Evolutionary conservation across 2,329 filamentous ascomycete genomes (phyloP), one percentile per base, ranked within the genome.

Genomic region (Exserohilum turcica): DNA sequence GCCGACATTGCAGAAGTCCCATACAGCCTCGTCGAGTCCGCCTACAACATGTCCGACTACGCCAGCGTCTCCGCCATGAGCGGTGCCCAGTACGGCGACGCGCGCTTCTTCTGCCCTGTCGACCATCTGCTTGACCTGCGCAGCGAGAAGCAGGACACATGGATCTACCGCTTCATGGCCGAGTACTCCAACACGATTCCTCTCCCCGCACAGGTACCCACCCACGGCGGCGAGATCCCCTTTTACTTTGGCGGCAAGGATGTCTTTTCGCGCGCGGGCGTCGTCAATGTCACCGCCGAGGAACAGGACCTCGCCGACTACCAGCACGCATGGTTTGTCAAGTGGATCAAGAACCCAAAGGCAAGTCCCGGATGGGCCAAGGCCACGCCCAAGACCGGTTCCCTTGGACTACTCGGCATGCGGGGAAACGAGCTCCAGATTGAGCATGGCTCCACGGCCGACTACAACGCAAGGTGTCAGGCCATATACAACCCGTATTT

Each of bases 221-320:
- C 74, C 2, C 74, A 77, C 39, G 74, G 74, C 18, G 73, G 71
- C 8, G 74, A 79, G 53, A 75, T 79, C 0, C 74, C 77, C n/a
- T 79, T 78, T 64, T 79, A 79, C 65, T 70, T 78, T 32, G 77
- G 77, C 13, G 77, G 77, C 6, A 78, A 79, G 28, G 76, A 78
- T 54, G 77, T 73, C 54, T 79, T 79, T 48, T 59, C 64, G 9
- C 54, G 60, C 0, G 60, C 64, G 10, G 54, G 60, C 0, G 43
- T 61, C 12, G 59, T 74, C 0, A 62, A 58, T 6, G 75, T 78
- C 10, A 79, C 76, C 2, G 58, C 61, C 0, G 74, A 64, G 0
- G 64, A 78, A 45, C 77, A 79, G 47, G 73, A 69, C 1, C 63
- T 79, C 10, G 77, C 77, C 3, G 75, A 78, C 50, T 76, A 67